phyloP scores from a whole-genome alignment of 768 basidiomycete species.

The Postia placenta region DNA sequence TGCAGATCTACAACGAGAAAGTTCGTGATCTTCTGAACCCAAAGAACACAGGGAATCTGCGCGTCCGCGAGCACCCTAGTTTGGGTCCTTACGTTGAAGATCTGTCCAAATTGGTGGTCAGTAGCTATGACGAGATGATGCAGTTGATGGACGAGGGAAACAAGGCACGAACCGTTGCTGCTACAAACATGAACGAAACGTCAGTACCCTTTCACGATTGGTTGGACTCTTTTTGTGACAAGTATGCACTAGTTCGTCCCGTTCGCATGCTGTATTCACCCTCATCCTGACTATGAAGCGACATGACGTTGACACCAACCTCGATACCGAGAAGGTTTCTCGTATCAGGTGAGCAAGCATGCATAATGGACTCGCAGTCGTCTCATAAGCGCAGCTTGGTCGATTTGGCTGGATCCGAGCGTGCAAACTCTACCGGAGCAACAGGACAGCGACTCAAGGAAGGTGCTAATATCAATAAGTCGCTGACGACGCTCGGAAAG shows the following conservation, averaged over 20 bases:
- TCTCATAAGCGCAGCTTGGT: conserved; percentile 53
- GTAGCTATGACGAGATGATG: conserved; percentile 95
- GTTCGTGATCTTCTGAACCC: conserved; percentile 97
- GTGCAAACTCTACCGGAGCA: conserved; percentile 96
- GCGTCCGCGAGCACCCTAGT: conserved; percentile 95
- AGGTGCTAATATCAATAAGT: conserved; percentile 98
- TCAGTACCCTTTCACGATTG: conserved; percentile 31
- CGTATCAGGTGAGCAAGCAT: conserved; percentile 72
- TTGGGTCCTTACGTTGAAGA: conserved; percentile 98
- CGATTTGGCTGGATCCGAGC: conserved; percentile 94
- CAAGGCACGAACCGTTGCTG: conserved; percentile 96
- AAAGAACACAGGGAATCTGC: conserved; percentile 91
- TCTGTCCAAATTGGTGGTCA: conserved; percentile 88
- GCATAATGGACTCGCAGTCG: background rate
- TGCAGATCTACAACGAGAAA: conserved; percentile 93
- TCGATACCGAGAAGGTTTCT: conserved; percentile 98
- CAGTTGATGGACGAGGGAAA: conserved; percentile 99
- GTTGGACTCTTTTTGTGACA: background rate
- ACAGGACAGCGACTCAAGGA: conserved; percentile 95
- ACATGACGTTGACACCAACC: conserved; percentile 75
- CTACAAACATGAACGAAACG: conserved; percentile 99
- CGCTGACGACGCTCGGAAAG: conserved; percentile 94
- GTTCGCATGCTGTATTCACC: conserved; percentile 98
- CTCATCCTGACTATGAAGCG: conserved; percentile 89
- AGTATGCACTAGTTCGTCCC: conserved; percentile 60